Evolutionary conservation across 2,329 filamentous ascomycete genomes (phyloP).

Genomic region (Ophiostoma montium): DNA sequence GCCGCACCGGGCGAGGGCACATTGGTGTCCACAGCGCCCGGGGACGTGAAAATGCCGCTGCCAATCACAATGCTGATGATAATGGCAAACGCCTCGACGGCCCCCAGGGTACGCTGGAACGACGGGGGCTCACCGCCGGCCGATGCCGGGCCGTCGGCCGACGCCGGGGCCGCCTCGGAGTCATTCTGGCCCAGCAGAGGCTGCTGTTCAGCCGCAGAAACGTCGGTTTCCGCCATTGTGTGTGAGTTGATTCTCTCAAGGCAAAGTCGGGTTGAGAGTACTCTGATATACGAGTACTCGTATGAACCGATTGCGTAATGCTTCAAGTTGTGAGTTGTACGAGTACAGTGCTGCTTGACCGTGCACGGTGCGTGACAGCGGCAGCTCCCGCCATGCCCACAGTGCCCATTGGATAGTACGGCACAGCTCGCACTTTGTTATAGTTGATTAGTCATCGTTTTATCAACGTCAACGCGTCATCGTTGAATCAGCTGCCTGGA

Average conservation of each 20-base stretch:
- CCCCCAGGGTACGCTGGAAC: slow-evolving; percentile 17
- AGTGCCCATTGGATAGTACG: no score
- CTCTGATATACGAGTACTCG: no score
- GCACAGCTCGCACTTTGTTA: no score
- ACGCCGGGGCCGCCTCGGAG: not conserved
- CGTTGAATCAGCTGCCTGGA: no score
- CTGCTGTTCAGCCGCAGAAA: not conserved
- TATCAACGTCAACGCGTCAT: no score
- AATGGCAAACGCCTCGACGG: slow-evolving; percentile 40
- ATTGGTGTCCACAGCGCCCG: slow-evolving; percentile 49
- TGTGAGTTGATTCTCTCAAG: not conserved
- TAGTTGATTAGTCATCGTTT: no score
- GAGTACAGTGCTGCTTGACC: no score
- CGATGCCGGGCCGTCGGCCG: not conserved
- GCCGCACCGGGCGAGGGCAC: slow-evolving; percentile 46
- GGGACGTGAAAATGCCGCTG: slow-evolving; percentile 52
- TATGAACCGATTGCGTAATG: no score
- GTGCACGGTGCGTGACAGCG: no score
- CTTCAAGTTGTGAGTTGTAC: no score
- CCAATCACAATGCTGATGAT: slow-evolving; percentile 51
- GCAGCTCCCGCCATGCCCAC: no score
- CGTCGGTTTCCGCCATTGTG: not conserved
- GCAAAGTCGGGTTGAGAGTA: no score
- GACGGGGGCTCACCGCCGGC: not conserved
- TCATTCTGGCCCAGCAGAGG: not conserved